Evolutionary conservation across 23 red algal genomes (phyloP).

Genomic region (Chondrus crispus): DNA sequence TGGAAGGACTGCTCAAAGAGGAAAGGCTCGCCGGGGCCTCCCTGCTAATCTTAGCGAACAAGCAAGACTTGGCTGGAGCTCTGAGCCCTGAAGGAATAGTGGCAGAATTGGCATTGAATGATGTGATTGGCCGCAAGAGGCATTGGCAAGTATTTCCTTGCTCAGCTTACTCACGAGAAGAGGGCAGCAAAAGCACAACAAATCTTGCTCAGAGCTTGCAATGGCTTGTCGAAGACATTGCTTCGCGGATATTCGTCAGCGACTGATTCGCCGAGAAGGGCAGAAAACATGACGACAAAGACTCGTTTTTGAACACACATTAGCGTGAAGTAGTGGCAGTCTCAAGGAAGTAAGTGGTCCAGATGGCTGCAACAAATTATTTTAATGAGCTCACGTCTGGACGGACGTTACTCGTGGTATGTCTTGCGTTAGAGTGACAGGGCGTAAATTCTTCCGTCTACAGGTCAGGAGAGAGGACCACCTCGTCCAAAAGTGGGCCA

Average conservation of each 20-base stretch:
- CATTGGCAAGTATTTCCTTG: constrained; percentile 74
- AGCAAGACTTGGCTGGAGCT: constrained; percentile 84
- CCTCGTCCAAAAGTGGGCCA: too few species aligned
- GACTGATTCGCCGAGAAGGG: not conserved
- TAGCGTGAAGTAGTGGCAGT: too few species aligned
- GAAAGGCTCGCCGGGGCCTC: constrained; percentile 83
- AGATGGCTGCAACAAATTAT: too few species aligned
- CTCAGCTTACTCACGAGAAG: constrained; percentile 24
- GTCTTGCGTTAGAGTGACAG: too few species aligned
- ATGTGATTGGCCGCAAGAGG: constrained; percentile 63
- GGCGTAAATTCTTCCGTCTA: too few species aligned
- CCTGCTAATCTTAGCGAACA: constrained; percentile 84
- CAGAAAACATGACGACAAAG: too few species aligned
- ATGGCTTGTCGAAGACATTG: constrained; percentile 71
- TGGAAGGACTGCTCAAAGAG: constrained; percentile 72
- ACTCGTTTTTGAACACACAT: too few species aligned
- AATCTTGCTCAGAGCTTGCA: constrained; percentile 12
- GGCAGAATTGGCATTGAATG: constrained; percentile 43
- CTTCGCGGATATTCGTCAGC: constrained; percentile 33
- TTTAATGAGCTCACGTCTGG: too few species aligned
- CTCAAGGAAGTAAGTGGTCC: too few species aligned
- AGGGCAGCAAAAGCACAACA: not conserved
- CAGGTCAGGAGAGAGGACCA: too few species aligned
- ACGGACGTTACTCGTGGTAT: too few species aligned
- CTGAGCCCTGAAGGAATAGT: constrained; percentile 49